phyloP scores from a whole-genome alignment of 805 yeast species.

The Ogataea methylovora region DNA sequence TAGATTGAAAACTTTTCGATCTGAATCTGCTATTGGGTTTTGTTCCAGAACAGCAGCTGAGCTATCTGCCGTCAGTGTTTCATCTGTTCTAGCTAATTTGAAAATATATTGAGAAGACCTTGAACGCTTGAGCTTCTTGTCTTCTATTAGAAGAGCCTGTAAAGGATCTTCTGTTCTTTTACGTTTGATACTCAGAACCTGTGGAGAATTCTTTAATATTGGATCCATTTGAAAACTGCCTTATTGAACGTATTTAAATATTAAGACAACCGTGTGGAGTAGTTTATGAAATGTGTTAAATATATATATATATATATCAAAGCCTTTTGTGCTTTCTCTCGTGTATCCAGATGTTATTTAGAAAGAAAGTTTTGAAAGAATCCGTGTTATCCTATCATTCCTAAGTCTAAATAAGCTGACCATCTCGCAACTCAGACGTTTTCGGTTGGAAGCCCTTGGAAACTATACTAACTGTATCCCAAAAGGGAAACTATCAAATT shows the following conservation, averaged over 20 bases:
- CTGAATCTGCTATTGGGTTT: conserved; percentile 3
- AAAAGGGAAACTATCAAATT: too few relatives aligned
- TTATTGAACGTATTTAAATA: neutral
- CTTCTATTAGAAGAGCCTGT: conserved; percentile 59
- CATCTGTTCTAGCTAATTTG: conserved; percentile 42
- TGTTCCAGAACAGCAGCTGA: conserved; percentile 14
- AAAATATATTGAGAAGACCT: conserved; percentile 30
- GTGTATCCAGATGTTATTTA: too few relatives aligned
- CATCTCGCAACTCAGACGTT: too few relatives aligned
- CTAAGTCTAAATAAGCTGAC: too few relatives aligned
- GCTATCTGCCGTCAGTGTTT: conserved; percentile 15
- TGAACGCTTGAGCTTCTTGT: conserved; percentile 32
- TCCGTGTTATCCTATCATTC: too few relatives aligned
- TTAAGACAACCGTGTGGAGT: neutral
- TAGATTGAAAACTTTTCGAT: conserved; percentile 15
- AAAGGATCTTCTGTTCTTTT: conserved; percentile 83
- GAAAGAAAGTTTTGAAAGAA: too few relatives aligned
- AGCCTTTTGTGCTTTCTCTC: too few relatives aligned
- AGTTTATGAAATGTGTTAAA: too few relatives aligned
- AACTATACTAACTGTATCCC: too few relatives aligned
- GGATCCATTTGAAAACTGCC: neutral
- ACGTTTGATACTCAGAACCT: conserved; percentile 75
- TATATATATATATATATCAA: too few relatives aligned
- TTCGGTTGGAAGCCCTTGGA: too few relatives aligned
- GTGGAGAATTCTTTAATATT: conserved; percentile 33